A percentile compares a stretch with the other conserved stretches of the same genome.
These are phyloP conservation scores for Ambispora gerdemannii DNA, from an alignment of 192 early-diverging fungal genomes.

Conservation along the genomic window DNA sequence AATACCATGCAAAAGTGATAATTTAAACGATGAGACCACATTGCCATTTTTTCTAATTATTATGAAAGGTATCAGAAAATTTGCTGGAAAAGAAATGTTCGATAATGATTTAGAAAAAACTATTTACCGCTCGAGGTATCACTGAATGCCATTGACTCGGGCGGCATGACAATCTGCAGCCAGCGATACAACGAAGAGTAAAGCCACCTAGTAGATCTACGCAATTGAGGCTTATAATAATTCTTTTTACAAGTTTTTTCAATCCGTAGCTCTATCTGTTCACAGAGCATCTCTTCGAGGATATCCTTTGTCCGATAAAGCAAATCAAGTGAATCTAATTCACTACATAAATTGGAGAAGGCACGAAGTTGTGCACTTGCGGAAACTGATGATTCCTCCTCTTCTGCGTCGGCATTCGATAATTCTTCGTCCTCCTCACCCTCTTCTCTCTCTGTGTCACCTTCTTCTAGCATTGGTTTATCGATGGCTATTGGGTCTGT, in stretches of 20 bases:
- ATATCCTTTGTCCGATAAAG: slow-evolving; percentile 26
- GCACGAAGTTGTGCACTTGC: background rate
- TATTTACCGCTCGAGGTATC: background rate
- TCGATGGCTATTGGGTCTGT: no score
- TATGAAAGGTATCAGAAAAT: background rate
- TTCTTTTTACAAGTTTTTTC: background rate
- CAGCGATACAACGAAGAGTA: slow-evolving; percentile 16
- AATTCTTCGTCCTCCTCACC: background rate
- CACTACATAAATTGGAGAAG: slow-evolving; percentile 10
- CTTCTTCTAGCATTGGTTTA: background rate
- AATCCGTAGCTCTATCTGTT: slow-evolving; percentile 13
- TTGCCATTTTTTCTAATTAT: background rate
- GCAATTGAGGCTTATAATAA: slow-evolving; percentile 21
- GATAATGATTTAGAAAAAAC: background rate
- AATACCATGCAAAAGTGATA: slow-evolving; percentile 29
- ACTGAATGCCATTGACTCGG: background rate
- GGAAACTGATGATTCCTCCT: background rate
- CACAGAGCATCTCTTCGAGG: slow-evolving; percentile 25
- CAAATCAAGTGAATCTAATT: slow-evolving; percentile 19
- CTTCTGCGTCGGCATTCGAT: background rate
- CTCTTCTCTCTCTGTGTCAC: no score
- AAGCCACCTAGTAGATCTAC: slow-evolving; percentile 20
- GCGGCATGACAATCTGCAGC: slow-evolving; percentile 9
- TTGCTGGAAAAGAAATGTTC: background rate
- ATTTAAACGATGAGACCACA: slow-evolving; percentile 26